Conservation (phyloP, 805 yeast genomes). For the Saturnispora dispora region DNA sequence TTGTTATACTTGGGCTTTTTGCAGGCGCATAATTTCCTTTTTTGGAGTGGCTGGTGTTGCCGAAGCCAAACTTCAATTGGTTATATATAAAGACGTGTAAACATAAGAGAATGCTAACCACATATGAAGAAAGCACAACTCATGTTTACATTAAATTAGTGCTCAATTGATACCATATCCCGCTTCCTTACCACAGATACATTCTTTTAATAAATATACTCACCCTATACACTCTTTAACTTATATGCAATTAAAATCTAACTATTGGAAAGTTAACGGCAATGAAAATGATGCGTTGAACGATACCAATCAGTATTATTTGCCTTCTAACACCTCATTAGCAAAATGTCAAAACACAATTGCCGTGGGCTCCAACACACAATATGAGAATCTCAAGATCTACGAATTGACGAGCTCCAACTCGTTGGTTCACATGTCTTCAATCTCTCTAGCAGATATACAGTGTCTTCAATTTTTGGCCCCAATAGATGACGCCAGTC, state of each 20-base stretch:
- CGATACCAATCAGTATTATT: conserved; percentile 10
- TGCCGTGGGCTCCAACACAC: conserved; percentile 45
- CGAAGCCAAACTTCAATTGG: background rate
- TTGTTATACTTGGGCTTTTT: background rate
- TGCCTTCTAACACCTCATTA: conserved; percentile 33
- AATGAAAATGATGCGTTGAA: background rate
- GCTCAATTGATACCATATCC: too few relatives aligned
- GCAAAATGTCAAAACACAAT: conserved; percentile 29
- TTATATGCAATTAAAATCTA: conserved; percentile 12
- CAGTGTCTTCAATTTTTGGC: conserved; percentile 43
- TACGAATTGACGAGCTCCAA: conserved; percentile 31
- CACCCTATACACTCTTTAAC: background rate
- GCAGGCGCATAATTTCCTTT: background rate
- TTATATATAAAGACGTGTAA: background rate
- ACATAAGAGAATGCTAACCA: background rate
- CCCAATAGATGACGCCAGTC: conserved; percentile 15
- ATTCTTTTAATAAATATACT: background rate
- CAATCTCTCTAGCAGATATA: conserved; percentile 50
- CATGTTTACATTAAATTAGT: background rate
- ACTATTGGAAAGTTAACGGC: conserved; percentile 26
- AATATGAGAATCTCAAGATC: conserved; percentile 39
- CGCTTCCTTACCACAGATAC: background rate
- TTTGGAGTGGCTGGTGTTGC: background rate
- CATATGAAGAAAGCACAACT: too few relatives aligned
- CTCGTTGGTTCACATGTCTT: conserved; percentile 45